phyloP scores from a whole-genome alignment of 352 stramenopile species.

The Pseudoperonospora humuli region DNA sequence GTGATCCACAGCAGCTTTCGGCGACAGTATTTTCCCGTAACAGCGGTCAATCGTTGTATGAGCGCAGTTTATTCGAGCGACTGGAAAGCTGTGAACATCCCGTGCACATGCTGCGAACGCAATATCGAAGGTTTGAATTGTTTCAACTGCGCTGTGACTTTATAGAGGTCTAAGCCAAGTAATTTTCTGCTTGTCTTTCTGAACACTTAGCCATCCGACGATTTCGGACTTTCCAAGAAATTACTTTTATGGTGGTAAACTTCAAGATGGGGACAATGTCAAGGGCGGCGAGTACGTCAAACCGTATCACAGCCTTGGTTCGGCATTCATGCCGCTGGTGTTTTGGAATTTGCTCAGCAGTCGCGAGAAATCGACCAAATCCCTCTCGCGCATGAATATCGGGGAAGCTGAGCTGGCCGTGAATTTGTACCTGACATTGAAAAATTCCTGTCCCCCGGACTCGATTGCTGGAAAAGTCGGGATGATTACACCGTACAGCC shows the following conservation, averaged over 20 bases:
- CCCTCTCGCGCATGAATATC: slow-evolving; percentile 73
- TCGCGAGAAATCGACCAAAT: slow-evolving; percentile 60
- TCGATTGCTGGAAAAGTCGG: slow-evolving; percentile 74
- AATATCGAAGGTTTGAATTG: slow-evolving; percentile 63
- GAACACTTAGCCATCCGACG: slow-evolving; percentile 48
- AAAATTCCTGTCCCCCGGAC: slow-evolving; percentile 75
- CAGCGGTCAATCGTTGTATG: slow-evolving; percentile 78
- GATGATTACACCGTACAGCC: slow-evolving; percentile 87
- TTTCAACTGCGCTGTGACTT: background rate
- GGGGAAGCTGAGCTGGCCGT: slow-evolving; percentile 79
- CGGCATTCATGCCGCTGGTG: slow-evolving; percentile 70
- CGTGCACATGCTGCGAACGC: slow-evolving; percentile 85
- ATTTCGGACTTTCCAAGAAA: slow-evolving; percentile 80
- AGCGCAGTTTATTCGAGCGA: slow-evolving; percentile 89
- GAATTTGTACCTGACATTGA: slow-evolving; percentile 82
- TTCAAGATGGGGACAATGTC: slow-evolving; percentile 81
- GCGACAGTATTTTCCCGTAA: slow-evolving; percentile 90
- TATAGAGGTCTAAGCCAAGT: background rate
- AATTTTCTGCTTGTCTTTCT: slow-evolving; percentile 6
- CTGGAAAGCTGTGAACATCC: slow-evolving; percentile 83
- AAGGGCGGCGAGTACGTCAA: slow-evolving; percentile 51
- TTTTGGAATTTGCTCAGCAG: slow-evolving; percentile 84
- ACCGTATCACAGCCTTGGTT: slow-evolving; percentile 68
- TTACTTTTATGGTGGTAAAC: slow-evolving; percentile 81
- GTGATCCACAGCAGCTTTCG: slow-evolving; percentile 89